Base-by-base conservation (phyloP, 352 stramenopile species). In the Phytophthora crassamura region DNA sequence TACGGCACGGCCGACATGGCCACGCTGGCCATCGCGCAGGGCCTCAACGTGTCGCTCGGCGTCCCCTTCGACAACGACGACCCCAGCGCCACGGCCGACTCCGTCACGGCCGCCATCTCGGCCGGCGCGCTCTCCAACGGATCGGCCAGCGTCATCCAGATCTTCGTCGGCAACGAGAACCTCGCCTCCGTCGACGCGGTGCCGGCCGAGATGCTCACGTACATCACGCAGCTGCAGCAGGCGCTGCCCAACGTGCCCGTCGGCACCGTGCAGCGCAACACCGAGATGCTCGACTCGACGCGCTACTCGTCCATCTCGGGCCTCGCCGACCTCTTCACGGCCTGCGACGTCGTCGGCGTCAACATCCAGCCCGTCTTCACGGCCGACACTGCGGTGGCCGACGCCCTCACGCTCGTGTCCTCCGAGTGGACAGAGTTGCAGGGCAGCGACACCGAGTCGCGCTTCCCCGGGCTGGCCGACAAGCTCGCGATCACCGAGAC, bases 341-440 rank as follows among this genome's bases (percentile, higher is more conserved):
- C 57, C 10, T 88, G 78, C 64, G 82, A 93, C 51, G 68, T 85
- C 36, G 58, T 89, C 22, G 84, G 82, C 32, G 84, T 89, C 55
- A 91, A 91, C 75, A 88, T 91, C 49, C 82, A 91, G 61, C 78
- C 80, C 1, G 76, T 85, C 12, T 93, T 91, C 71, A 78, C 62
- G 15, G 41, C 67, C 12, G 52, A 67, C 53, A 78, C 71, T 4
- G 68, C 45, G 0, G 78, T 54, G 5, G 51, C 58, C 1, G 77
- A 71, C 22, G 82, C 78, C 22, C 84, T 93, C 25, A 63, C 69
- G 16, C 38, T 82, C 39, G 52, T 85, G 9, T 59, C 67, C 4
- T 49, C 60, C 9, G 58, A 91, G 59, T 91, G 82, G 82, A 70
- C 66, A 28, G 34, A 72, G 2, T 53, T 86, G 10, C 52, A 78